Evolutionary conservation across 2,329 filamentous ascomycete genomes (phyloP).

Genomic region (Purpureocillium takamizusanense): DNA sequence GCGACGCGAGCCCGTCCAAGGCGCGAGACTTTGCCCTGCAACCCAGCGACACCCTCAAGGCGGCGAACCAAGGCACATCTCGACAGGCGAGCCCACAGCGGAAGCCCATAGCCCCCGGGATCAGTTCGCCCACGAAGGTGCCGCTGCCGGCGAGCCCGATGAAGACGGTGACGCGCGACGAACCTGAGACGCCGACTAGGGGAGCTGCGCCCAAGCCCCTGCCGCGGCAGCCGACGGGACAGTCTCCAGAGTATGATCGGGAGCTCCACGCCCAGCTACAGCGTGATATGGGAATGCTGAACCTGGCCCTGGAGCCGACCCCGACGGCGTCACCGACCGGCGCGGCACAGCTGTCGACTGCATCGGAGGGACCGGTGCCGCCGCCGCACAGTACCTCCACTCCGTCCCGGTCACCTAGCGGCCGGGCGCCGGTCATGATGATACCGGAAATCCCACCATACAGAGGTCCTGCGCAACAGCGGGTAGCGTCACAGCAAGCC

Average conservation of each 20-base stretch:
- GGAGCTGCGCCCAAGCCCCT: conserved; percentile 30
- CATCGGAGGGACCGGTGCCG: conserved; percentile 10
- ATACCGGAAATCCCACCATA: conserved; percentile 49
- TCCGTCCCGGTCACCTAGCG: conserved; percentile 25
- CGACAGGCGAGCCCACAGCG: conserved; percentile 53
- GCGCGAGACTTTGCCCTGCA: conserved; percentile 33
- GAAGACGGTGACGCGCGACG: conserved; percentile 19
- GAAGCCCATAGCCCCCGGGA: conserved; percentile 35
- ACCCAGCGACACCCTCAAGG: conserved; percentile 47
- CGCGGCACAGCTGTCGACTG: conserved; percentile 4
- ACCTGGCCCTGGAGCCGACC: conserved; percentile 25
- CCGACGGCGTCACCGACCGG: conserved; percentile 5
- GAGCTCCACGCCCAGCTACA: conserved; percentile 55
- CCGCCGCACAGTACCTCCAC: conserved; percentile 24
- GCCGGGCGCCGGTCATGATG: conserved; percentile 30
- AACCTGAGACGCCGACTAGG: conserved; percentile 35
- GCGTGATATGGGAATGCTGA: conserved; percentile 50
- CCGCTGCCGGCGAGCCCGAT: conserved; percentile 42
- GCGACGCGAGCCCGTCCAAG: conserved; percentile 45
- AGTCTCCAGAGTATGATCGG: conserved; percentile 52
- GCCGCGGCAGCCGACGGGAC: conserved; percentile 23
- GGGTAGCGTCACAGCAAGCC: conserved; percentile 19
- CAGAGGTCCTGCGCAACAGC: conserved; percentile 27
- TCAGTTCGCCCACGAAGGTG: conserved; percentile 48
- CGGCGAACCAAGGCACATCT: conserved; percentile 34